Conservation (phyloP, 2,329 filamentous ascomycete genomes). For the Didymella lethalis region DNA sequence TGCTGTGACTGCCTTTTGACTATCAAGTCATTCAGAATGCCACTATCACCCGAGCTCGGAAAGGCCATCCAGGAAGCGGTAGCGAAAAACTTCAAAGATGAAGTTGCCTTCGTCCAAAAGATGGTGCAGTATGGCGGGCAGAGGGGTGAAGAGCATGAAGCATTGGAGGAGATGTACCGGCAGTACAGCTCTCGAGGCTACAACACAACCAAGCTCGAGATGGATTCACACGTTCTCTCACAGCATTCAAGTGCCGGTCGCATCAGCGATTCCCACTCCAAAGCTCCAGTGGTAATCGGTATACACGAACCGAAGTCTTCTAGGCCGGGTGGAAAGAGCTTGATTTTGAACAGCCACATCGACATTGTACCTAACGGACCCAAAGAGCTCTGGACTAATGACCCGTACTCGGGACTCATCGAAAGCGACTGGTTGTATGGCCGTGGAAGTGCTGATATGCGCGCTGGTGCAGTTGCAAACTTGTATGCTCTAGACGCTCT, state of each 20-base stretch:
- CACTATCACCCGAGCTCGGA: conserved; percentile 17
- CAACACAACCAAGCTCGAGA: conserved; percentile 23
- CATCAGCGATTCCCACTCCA: conserved; percentile 24
- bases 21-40: conserved; percentile 11
- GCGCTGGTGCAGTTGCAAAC: conserved; percentile 29
- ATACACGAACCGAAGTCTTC: conserved; percentile 20
- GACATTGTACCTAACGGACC: conserved; percentile 33
- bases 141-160: conserved; percentile 27
- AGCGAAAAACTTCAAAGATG: conserved; percentile 26
- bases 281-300: conserved; percentile 24
- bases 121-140: conserved; percentile 31
- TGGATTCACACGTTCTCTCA: conserved; percentile 23
- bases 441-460: conserved; percentile 30
- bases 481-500: conserved; percentile 32
- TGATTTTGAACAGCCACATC: conserved; percentile 33
- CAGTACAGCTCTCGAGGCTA: conserved; percentile 26
- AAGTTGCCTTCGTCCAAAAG: conserved; percentile 29
- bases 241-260: conserved; percentile 24
- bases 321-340: conserved; percentile 25
- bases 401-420: conserved; percentile 29
- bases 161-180: conserved; percentile 25
- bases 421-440: conserved; percentile 35
- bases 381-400: conserved; percentile 28
- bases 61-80: conserved; percentile 27
- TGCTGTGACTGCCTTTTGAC: too few relatives aligned